A percentile compares a stretch with the other conserved stretches of the same genome.
Evolutionary conservation across 768 basidiomycete genomes (phyloP).

Genomic region (Boletellus ananiceps): DNA sequence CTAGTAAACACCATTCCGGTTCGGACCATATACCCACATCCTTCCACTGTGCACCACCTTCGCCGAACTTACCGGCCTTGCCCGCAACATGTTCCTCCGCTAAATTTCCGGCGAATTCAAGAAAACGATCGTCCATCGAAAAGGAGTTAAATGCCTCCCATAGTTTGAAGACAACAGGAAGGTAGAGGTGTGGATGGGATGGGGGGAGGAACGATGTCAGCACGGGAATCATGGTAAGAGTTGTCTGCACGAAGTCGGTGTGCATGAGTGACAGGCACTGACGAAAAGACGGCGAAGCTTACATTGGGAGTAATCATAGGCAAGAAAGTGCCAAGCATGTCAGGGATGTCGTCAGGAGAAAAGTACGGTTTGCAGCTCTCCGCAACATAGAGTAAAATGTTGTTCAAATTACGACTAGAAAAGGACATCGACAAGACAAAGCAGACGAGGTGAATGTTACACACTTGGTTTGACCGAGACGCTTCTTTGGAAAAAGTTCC

Average conservation of each 20-base stretch:
- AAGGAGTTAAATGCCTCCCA: conserved; percentile 80
- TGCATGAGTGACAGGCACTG: not conserved
- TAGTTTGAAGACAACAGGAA: conserved; percentile 66
- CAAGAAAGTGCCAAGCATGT: conserved; percentile 68
- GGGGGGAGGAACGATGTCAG: conserved; percentile 75
- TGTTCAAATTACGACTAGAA: conserved; percentile 57
- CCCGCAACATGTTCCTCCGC: conserved; percentile 73
- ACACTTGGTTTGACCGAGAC: conserved; percentile 56
- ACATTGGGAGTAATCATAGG: conserved; percentile 71
- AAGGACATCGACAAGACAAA: conserved; percentile 6
- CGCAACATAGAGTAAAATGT: conserved; percentile 69
- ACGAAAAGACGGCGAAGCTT: conserved; percentile 20
- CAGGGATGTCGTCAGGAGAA: conserved; percentile 55
- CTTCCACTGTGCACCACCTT: conserved; percentile 59
- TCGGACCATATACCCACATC: conserved; percentile 89
- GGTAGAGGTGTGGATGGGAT: conserved; percentile 58
- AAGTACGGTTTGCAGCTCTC: conserved; percentile 72
- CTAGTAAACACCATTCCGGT: conserved; percentile 75
- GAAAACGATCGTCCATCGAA: conserved; percentile 66
- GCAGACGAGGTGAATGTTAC: conserved; percentile 19
- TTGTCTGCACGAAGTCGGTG: conserved; percentile 40
- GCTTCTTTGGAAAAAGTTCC: conserved; percentile 70
- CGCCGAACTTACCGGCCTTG: conserved; percentile 45
- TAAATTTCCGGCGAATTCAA: conserved; percentile 66
- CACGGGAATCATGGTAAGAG: conserved; percentile 70